Evolutionary conservation across 352 stramenopile species (phyloP).

Genomic region (Globisporangium cystogenes): DNA sequence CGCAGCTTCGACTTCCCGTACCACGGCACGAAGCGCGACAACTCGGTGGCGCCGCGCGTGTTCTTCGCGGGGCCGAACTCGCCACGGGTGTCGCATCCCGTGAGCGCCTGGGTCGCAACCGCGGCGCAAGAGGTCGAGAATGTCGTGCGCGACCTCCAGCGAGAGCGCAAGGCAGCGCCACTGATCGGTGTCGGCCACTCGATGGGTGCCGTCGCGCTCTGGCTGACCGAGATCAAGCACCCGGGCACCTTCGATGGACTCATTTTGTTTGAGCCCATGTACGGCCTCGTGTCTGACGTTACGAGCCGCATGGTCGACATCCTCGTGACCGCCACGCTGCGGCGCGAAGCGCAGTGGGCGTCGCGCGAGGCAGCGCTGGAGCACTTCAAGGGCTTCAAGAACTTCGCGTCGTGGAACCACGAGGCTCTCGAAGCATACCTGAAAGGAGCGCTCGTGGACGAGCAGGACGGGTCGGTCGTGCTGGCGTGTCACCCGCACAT

Average conservation of each 20-base stretch:
- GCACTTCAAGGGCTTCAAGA: slow-evolving; percentile 28
- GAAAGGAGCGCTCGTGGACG: slow-evolving; percentile 23
- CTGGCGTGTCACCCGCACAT: slow-evolving; percentile 32
- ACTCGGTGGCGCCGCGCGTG: slow-evolving; percentile 17
- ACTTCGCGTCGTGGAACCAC: slow-evolving; percentile 30
- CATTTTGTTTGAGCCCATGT: slow-evolving; percentile 40
- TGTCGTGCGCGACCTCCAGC: slow-evolving; percentile 11
- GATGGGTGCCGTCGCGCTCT: slow-evolving; percentile 33
- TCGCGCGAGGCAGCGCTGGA: slow-evolving; percentile 18
- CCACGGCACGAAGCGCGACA: slow-evolving; percentile 32
- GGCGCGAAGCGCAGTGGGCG: slow-evolving; percentile 22
- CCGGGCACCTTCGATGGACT: slow-evolving; percentile 36
- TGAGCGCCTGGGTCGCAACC: slow-evolving; percentile 20
- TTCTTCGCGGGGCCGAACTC: slow-evolving; percentile 7
- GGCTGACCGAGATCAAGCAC: slow-evolving; percentile 26
- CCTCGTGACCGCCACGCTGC: slow-evolving; percentile 24
- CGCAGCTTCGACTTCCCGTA: slow-evolving; percentile 31
- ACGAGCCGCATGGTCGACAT: slow-evolving; percentile 20
- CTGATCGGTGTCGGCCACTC: slow-evolving; percentile 50
- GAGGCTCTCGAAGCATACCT: slow-evolving; percentile 27
- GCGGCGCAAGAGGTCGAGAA: slow-evolving; percentile 12
- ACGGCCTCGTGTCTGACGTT: slow-evolving; percentile 12
- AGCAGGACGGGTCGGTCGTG: slow-evolving; percentile 16
- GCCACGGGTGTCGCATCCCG: slow-evolving; percentile 31
- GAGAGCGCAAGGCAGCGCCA: slow-evolving; percentile 12